Base-by-base conservation (phyloP, 306 rosid genomes). In the Hylodesmum podocarpum region DNA sequence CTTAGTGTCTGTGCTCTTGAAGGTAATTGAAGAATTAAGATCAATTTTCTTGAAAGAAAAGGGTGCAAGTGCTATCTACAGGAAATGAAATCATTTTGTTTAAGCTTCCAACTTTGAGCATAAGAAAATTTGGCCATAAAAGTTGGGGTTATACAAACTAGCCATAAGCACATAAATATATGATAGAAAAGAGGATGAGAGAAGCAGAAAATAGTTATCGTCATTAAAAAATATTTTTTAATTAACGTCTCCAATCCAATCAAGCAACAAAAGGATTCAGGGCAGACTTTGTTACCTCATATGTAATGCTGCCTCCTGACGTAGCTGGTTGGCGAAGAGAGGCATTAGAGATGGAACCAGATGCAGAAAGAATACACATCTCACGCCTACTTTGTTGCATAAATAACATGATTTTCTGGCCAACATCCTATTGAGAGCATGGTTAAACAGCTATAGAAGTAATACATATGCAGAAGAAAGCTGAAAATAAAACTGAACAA, bases 351-450 rank as follows among this genome's bases (percentile, higher is more conserved):
- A 96, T 88, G 21, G 97, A 78, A 71, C 99, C 99, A 73, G 97
- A 88, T 74, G 99, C 99, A 43, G 99, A 92, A 39, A 96, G 67
- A 75, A 96, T 89, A 76, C 98, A 96, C 65, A 96, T 82, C 87
- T 96, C 99, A 59, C 96, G 94, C 88, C 87, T 96, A 81, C 88
- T 87, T 84, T 92, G 99, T 84, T 93, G 98, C 98, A 89, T 85
- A 72, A 92, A 96, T 77, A 78, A 50, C 96, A 92, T 91, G 74
- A 96, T 93, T 86, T 96, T 93, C 86, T 96, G 96, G 78, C 94
- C 94, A 77, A 96, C 98, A 77, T 96, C 99, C 99, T 96, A 84
- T 64, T 78, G 64, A 74, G 84, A 40, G 40, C 70, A 71, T 34
- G 75, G 80, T 80, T 54, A 80, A 47, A 79, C 62, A 71, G 76